These are phyloP conservation scores for Colletotrichum euphorbiae DNA, from an alignment of 2,329 filamentous ascomycete species.

Conservation along the genomic window DNA sequence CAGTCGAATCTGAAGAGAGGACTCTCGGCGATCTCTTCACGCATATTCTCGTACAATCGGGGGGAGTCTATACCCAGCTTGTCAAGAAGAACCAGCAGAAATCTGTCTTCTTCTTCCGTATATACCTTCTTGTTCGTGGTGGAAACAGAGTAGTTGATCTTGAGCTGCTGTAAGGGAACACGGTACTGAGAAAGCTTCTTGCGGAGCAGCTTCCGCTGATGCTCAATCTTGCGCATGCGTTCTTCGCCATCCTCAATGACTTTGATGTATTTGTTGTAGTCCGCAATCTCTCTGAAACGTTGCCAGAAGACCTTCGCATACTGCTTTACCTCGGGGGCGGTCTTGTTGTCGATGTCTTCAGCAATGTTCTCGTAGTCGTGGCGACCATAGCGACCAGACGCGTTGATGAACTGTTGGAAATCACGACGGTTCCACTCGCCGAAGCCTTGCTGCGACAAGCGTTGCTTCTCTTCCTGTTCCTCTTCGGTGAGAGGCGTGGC, in stretches of 20 bases:
- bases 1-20: constrained; percentile 98
- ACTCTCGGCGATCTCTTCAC: constrained; percentile 95
- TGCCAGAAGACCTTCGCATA: constrained; percentile 98
- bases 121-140: constrained; percentile 99
- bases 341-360: constrained; percentile 92
- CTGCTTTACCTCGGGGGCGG: constrained; percentile 82
- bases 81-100: constrained; percentile 92
- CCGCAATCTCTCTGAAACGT: constrained; percentile 88
- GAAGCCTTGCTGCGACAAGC: constrained; percentile 86
- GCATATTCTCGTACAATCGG: constrained; percentile 89
- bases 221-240: constrained; percentile 86
- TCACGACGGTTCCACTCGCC: constrained; percentile 96
- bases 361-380: constrained; percentile 87
- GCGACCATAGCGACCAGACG: constrained; percentile 91
- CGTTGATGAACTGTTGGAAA: constrained; percentile 98
- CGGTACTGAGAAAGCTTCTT: constrained; percentile 98
- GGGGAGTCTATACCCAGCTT: constrained; percentile 93
- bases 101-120: constrained; percentile 97
- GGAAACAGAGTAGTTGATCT: constrained; percentile 98
- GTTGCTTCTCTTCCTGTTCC: constrained; percentile 87
- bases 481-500: constrained; percentile 89
- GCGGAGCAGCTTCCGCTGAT: constrained; percentile 91
- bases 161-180: constrained; percentile 96
- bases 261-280: constrained; percentile 89
- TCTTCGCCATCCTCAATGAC: constrained; percentile 95